phyloP scores from a whole-genome alignment of 768 basidiomycete species.

The Russula sp. region DNA sequence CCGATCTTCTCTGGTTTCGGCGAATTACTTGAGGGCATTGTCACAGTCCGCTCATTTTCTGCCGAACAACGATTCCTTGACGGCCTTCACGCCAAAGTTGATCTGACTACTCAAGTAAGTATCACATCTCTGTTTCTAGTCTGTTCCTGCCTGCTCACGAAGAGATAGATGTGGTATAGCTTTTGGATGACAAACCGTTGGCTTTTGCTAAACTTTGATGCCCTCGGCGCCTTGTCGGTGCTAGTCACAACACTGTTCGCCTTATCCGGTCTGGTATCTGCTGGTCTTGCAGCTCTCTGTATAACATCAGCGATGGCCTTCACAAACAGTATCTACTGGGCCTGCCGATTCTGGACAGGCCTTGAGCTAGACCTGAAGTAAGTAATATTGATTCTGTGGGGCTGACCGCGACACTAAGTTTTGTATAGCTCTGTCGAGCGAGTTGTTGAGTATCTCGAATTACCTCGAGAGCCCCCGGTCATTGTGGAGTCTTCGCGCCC shows the following conservation, averaged over 20 bases:
- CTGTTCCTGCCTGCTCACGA: background rate
- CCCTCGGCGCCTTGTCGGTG: slow-evolving; percentile 68
- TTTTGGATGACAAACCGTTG: slow-evolving; percentile 92
- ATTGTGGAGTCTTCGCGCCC: slow-evolving; percentile 70
- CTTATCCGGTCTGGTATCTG: slow-evolving; percentile 54
- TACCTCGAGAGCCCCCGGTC: slow-evolving; percentile 83
- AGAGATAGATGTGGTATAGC: slow-evolving; percentile 69
- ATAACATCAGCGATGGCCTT: slow-evolving; percentile 73
- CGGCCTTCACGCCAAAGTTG: slow-evolving; percentile 67
- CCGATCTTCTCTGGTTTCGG: slow-evolving; percentile 83
- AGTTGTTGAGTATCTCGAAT: slow-evolving; percentile 83
- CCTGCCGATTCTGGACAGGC: slow-evolving; percentile 49
- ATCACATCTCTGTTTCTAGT: background rate
- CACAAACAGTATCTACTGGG: slow-evolving; percentile 51
- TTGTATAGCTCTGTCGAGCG: slow-evolving; percentile 76
- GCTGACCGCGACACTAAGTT: slow-evolving; percentile 21
- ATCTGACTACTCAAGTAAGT: slow-evolving; percentile 69
- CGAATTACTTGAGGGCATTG: slow-evolving; percentile 82
- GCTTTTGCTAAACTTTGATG: slow-evolving; percentile 81
- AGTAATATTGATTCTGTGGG: slow-evolving; percentile 33
- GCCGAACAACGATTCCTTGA: slow-evolving; percentile 77
- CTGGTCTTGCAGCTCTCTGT: slow-evolving; percentile 66
- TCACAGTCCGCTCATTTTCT: slow-evolving; percentile 91
- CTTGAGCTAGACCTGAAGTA: slow-evolving; percentile 77
- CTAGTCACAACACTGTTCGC: slow-evolving; percentile 75